phyloP scores from a whole-genome alignment of 2,329 filamentous ascomycete genomes.

The Malbranchea zuffiana region DNA sequence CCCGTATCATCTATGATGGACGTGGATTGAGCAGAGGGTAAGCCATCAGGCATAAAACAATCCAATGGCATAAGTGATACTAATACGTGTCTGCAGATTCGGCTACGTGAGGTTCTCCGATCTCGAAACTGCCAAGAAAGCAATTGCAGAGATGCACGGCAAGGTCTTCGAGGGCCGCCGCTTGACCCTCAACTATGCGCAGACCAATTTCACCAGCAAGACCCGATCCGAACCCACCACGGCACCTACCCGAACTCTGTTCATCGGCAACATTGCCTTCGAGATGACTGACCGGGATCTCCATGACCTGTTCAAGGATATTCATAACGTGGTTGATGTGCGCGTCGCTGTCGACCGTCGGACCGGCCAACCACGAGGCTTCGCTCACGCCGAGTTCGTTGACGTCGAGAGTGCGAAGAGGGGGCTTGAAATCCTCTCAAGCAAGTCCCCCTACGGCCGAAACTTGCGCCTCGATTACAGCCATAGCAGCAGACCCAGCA shows the following conservation, averaged over 20 bases:
- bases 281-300: slow-evolving; percentile 77
- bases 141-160: slow-evolving; percentile 49
- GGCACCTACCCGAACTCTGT: slow-evolving; percentile 54
- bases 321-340: slow-evolving; percentile 62
- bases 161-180: slow-evolving; percentile 54
- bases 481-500: slow-evolving; percentile 18
- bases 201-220: slow-evolving; percentile 15
- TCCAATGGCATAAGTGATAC: not conserved
- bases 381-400: slow-evolving; percentile 71
- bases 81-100: slow-evolving; percentile 43
- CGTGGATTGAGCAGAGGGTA: slow-evolving; percentile 61
- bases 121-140: slow-evolving; percentile 43
- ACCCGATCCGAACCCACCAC: slow-evolving; percentile 22
- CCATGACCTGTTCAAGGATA: slow-evolving; percentile 61
- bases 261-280: slow-evolving; percentile 76
- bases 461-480: slow-evolving; percentile 55
- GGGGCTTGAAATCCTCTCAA: slow-evolving; percentile 47
- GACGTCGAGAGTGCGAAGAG: slow-evolving; percentile 54
- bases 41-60: no score
- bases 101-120: slow-evolving; percentile 53
- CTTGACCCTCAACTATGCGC: slow-evolving; percentile 51
- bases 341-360: slow-evolving; percentile 72
- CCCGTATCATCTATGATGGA: slow-evolving; percentile 49
- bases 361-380: slow-evolving; percentile 71
- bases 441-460: slow-evolving; percentile 55